Base-by-base conservation (phyloP, 2,329 filamentous ascomycete genomes). In the Trichoderma endophyticum region DNA sequence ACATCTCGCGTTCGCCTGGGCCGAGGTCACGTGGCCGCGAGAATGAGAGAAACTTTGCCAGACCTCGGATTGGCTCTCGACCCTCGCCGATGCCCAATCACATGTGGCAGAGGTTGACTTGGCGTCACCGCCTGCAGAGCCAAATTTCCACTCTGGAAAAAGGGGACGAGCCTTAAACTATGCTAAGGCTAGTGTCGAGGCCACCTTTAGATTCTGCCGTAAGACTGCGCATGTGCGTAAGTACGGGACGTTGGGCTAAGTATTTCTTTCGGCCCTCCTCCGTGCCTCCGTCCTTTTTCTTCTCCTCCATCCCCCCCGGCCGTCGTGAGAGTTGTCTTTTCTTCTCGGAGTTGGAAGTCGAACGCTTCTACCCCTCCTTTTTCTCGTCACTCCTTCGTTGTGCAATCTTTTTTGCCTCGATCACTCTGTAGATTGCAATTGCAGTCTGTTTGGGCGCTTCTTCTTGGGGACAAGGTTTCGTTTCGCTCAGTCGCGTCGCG, bases 301-400 rank as follows among this genome's bases (percentile, higher is more conserved):
- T 67, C 71, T 65, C 69, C 70, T 69, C 66, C 60, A 59, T 75
- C 75, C 77, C 78, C 75, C 76, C 77, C 77, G 34, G 34, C 77
- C 74, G 76, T 73, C 48, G 28, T 24, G 66, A 51, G 54, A 56
- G 63, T 32, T 59, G 24, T 64, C 63, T n/a, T 30, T 72, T 72
- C 64, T 39, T 78, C 74, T 73, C 67, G 24, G 71, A 36, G 69
- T 61, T 65, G 65, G 60, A 56, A 56, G 70, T 67, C 65, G 34
- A 60, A 65, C 14, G 11, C 30, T 36, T 62, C 18, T 69, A 60
- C 57, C 54, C 79, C 77, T 78, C 77, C 75, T 73, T 75, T 12
- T 81, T 81, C 79, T 78, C 77, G 80, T 82, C 81, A 77, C 76
- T 82, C 80, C 77, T 82, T 82, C 75, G 71, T 70, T 70, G 60